A percentile compares a stretch with the other conserved stretches of the same genome.
These are phyloP conservation scores for Apocynum venetum DNA, from an alignment of 257 asterid genomes.

Conservation along the genomic window DNA sequence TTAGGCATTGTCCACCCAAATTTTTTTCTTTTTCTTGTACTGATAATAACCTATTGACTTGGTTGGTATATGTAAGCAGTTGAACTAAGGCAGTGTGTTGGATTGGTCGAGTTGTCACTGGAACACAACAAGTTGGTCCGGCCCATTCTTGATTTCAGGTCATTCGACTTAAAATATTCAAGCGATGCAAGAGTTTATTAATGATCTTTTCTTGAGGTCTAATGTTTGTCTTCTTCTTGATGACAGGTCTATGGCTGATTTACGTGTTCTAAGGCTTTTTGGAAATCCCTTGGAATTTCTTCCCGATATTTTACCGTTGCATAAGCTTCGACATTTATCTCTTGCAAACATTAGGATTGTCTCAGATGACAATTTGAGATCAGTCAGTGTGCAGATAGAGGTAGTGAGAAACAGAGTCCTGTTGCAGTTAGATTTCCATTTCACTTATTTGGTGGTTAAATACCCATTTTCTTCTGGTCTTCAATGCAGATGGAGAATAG, in stretches of 20 bases:
- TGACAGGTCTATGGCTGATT: constrained; percentile 86
- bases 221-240: constrained; percentile 42
- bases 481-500: constrained; percentile 86
- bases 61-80: constrained; percentile 48
- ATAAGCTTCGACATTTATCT: constrained; percentile 89
- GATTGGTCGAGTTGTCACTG: constrained; percentile 88
- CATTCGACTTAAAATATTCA: constrained; percentile 29
- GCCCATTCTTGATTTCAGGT: constrained; percentile 99
- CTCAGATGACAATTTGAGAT: constrained; percentile 83
- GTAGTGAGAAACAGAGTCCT: constrained; percentile 38
- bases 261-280: constrained; percentile 84
- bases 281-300: constrained; percentile 98
- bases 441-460: constrained; percentile 5
- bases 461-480: constrained; percentile 21
- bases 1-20: background rate
- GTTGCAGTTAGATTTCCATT: constrained; percentile 9
- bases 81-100: constrained; percentile 79
- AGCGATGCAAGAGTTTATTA: constrained; percentile 10
- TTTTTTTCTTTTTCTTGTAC: background rate
- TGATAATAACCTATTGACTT: constrained; percentile 12
- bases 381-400: constrained; percentile 95
- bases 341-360: constrained; percentile 94
- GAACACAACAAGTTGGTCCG: constrained; percentile 99
- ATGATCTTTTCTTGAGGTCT: constrained; percentile 27
- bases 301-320: constrained; percentile 89